Conservation (phyloP, 2,329 filamentous ascomycete genomes). For the Aspergillus pseudoviridinutans region DNA sequence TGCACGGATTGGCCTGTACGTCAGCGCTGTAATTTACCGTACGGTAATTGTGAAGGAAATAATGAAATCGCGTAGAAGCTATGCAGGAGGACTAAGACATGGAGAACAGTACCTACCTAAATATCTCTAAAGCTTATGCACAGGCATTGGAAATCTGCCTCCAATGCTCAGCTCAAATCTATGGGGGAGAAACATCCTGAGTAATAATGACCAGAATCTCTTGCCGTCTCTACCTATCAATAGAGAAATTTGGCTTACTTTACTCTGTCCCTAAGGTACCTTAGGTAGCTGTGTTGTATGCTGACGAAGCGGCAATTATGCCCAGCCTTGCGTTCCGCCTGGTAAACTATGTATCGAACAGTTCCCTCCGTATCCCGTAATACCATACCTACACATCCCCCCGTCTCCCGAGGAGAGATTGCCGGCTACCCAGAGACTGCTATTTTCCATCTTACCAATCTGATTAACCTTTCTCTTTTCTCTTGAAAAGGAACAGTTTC, state of each 20-base stretch:
- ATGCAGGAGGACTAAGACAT: neutral
- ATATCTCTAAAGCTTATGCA: neutral
- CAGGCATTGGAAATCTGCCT: neutral
- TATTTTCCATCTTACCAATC: neutral
- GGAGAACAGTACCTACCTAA: no score
- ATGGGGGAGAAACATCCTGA: neutral
- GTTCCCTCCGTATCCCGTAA: neutral
- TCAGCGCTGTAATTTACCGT: constrained; percentile 9
- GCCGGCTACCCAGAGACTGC: neutral
- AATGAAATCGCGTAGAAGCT: neutral
- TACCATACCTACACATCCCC: neutral
- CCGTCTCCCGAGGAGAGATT: neutral
- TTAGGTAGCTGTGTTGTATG: neutral
- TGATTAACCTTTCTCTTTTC: neutral
- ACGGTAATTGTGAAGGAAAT: neutral
- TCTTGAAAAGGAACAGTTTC: neutral
- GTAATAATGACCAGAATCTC: neutral
- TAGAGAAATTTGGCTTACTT: neutral
- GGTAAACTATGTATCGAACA: neutral
- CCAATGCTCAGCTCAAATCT: neutral
- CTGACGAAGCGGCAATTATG: neutral
- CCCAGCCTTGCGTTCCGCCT: neutral
- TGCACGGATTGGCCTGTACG: neutral
- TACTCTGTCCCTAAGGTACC: neutral
- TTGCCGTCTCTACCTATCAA: neutral